These are phyloP conservation scores for Extremus antarcticus DNA, from an alignment of 495 filamentous ascomycete species.

Conservation along the genomic window DNA sequence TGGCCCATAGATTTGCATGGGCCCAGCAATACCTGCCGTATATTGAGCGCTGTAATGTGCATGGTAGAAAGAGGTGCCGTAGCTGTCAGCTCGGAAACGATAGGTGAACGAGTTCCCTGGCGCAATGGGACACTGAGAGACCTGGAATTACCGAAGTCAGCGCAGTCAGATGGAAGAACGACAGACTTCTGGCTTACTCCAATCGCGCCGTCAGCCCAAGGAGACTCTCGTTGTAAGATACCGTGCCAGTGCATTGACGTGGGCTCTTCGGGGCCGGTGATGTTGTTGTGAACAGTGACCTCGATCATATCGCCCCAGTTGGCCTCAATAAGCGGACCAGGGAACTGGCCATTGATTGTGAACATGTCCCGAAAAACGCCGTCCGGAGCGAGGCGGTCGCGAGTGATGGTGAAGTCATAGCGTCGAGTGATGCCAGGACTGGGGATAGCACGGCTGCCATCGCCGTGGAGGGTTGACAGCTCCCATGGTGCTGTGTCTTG, in stretches of 20 bases:
- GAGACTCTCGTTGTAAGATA: constrained; percentile 13
- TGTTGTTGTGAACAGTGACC: constrained; percentile 19
- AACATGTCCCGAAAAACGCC: constrained; percentile 36
- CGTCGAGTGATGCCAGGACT: constrained; percentile 32
- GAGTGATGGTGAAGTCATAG: constrained; percentile 45
- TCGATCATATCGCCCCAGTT: constrained; percentile 24
- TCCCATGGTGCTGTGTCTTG: too few relatives aligned
- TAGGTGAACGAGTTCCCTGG: constrained; percentile 21
- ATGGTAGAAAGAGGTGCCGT: constrained; percentile 22
- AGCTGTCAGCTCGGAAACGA: constrained; percentile 15
- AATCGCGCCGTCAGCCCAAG: constrained; percentile 20
- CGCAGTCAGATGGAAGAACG: too few relatives aligned
- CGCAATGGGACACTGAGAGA: constrained; percentile 22
- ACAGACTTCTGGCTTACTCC: too few relatives aligned
- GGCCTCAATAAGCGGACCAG: constrained; percentile 22
- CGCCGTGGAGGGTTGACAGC: too few relatives aligned
- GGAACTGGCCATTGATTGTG: constrained; percentile 31
- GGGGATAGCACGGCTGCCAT: too few relatives aligned
- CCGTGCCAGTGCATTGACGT: constrained; percentile 25
- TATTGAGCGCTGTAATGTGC: constrained; percentile 21
- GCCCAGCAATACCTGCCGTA: constrained; percentile 17
- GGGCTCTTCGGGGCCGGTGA: constrained; percentile 12
- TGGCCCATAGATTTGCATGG: constrained; percentile 22
- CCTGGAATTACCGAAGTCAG: not conserved
- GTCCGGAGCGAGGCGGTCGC: constrained; percentile 37